phyloP scores from a whole-genome alignment of 2,329 filamentous ascomycete genomes.

The Paraphaeosphaeria sporulosa region DNA sequence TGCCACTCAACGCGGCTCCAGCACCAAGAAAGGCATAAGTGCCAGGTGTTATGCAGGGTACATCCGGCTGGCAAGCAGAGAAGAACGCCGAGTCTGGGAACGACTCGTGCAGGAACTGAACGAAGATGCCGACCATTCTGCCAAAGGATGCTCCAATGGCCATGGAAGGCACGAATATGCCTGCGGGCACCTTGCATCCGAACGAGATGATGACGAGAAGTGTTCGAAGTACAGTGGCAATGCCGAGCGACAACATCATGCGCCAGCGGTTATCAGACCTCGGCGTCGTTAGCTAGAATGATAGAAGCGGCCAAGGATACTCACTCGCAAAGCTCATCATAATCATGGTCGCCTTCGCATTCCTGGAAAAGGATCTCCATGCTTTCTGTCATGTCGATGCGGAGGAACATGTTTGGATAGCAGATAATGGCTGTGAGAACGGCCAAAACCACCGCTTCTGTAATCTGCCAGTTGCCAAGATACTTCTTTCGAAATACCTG shows the following conservation, averaged over 20 bases:
- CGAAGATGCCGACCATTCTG: conserved; percentile 90
- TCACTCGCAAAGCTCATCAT: conserved; percentile 86
- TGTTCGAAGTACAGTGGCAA: conserved; percentile 82
- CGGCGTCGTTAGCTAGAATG: conserved; percentile 23
- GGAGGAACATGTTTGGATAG: conserved; percentile 92
- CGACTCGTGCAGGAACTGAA: conserved; percentile 85
- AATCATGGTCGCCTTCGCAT: conserved; percentile 87
- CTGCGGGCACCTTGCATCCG: conserved; percentile 95
- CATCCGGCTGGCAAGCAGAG: conserved; percentile 84
- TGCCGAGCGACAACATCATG: conserved; percentile 78
- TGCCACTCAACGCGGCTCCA: conserved; percentile 87
- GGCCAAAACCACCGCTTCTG: conserved; percentile 86
- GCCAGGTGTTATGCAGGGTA: conserved; percentile 94
- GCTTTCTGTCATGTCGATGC: conserved; percentile 99
- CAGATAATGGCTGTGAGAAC: conserved; percentile 88
- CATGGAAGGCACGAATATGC: conserved; percentile 98
- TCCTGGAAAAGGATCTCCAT: conserved; percentile 98
- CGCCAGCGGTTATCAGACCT: conserved; percentile 72
- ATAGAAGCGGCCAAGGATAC: conserved; percentile 26
- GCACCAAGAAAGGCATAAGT: conserved; percentile 97
- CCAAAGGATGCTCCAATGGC: conserved; percentile 95
- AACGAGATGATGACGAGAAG: conserved; percentile 95
- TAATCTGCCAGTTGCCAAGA: conserved; percentile 79
- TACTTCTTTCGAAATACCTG: conserved; percentile 96
- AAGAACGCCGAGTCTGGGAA: conserved; percentile 87